A percentile compares a stretch with the other conserved stretches of the same genome.
Evolutionary conservation across 768 basidiomycete species (phyloP).

Genomic region (Clavaria fumosa): DNA sequence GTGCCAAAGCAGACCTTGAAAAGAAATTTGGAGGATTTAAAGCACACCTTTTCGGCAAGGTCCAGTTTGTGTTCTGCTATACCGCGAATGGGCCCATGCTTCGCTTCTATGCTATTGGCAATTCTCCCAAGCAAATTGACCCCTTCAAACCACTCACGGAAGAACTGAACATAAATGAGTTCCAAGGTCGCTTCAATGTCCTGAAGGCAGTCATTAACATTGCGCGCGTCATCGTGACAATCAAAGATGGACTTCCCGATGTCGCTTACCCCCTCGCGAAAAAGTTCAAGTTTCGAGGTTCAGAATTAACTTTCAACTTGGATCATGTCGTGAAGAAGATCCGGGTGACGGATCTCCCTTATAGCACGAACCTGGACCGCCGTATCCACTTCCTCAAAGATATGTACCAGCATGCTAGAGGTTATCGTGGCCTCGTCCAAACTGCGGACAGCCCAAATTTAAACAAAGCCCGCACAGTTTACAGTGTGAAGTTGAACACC

Average conservation of each 20-base stretch:
- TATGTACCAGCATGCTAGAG: slow-evolving; percentile 3
- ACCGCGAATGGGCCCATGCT: slow-evolving; percentile 1
- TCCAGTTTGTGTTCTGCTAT: slow-evolving; percentile 5
- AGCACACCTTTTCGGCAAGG: not conserved
- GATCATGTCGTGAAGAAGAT: slow-evolving; percentile 2
- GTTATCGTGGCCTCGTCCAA: slow-evolving; percentile 3
- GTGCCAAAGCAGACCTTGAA: not conserved
- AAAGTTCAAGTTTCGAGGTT: not conserved
- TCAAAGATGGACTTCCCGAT: slow-evolving; percentile 2
- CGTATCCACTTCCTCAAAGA: slow-evolving; percentile 1
- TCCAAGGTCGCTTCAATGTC: not conserved
- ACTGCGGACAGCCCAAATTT: not conserved
- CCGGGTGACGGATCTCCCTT: slow-evolving; percentile 1
- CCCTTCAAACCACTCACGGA: slow-evolving; percentile 5
- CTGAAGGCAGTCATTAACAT: slow-evolving; percentile 4
- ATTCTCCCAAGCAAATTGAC: not conserved
- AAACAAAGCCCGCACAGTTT: not conserved
- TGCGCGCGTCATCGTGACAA: slow-evolving; percentile 3
- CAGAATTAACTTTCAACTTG: not conserved
- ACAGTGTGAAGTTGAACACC: slow-evolving; percentile 1
- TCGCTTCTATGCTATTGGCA: slow-evolving; percentile 3
- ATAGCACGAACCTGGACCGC: not conserved
- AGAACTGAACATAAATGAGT: not conserved
- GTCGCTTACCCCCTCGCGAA: slow-evolving; percentile 2
- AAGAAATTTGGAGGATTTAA: slow-evolving; percentile 4